Evolutionary conservation across 345 rosid species (phyloP).

Genomic region (Heritiera littoralis): DNA sequence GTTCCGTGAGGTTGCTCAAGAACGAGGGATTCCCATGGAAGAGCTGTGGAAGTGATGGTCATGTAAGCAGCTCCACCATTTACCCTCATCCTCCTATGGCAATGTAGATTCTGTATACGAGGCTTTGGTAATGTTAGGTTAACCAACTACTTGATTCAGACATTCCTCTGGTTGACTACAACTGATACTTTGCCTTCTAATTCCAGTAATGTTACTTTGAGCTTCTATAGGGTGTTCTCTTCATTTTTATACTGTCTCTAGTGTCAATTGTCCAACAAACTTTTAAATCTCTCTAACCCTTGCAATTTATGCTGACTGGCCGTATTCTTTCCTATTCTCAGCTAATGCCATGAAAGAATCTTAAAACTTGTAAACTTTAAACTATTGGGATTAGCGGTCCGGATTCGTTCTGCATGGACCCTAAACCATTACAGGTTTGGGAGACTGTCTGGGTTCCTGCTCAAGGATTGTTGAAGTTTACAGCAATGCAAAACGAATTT

Average conservation of each 20-base stretch:
- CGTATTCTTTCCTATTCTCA: too few relatives aligned
- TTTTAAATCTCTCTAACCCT: neutral
- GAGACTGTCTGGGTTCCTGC: neutral
- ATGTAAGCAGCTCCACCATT: neutral
- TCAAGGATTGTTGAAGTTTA: too few relatives aligned
- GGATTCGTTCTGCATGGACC: neutral
- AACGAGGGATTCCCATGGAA: too few relatives aligned
- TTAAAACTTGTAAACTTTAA: too few relatives aligned
- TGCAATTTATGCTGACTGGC: neutral
- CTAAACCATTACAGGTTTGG: neutral
- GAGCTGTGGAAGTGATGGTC: too few relatives aligned
- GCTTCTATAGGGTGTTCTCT: neutral
- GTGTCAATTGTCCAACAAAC: neutral
- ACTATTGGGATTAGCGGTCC: neutral
- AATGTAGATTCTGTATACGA: neutral
- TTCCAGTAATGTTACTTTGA: neutral
- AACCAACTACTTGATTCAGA: neutral
- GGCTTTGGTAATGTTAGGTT: slow-evolving; percentile 8
- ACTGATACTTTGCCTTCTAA: neutral
- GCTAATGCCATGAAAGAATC: neutral
- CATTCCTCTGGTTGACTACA: neutral
- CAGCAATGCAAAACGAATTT: too few relatives aligned
- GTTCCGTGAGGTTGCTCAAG: too few relatives aligned
- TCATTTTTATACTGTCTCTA: neutral
- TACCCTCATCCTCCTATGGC: neutral